Percentiles rank a stretch among this genome's conserved stretches.
Evolutionary conservation across 805 yeast genomes (phyloP).

Genomic region (Starmerella apicola): DNA sequence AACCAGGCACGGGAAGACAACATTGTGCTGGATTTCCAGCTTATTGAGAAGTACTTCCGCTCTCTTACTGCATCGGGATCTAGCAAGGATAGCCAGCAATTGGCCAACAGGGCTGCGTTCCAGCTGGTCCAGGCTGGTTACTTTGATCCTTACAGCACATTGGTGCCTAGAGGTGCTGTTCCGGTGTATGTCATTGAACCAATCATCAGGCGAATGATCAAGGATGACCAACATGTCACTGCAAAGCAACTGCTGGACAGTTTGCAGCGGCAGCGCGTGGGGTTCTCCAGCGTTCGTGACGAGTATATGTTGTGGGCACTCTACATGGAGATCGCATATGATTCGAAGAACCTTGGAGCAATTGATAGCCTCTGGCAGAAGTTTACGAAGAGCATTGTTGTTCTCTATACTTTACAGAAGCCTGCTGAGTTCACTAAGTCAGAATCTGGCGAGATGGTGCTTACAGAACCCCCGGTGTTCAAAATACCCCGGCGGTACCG

Average conservation of each 20-base stretch:
- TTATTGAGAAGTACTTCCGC: constrained; percentile 21
- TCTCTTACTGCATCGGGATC: constrained; percentile 14
- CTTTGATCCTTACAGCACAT: constrained; percentile 21
- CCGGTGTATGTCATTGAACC: constrained; percentile 22
- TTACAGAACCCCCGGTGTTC: constrained; percentile 2
- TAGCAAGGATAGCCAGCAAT: background rate
- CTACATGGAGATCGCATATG: constrained; percentile 12
- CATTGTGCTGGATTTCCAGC: constrained; percentile 17
- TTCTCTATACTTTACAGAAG: constrained; percentile 4
- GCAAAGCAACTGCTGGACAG: constrained; percentile 20
- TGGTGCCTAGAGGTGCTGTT: constrained; percentile 22
- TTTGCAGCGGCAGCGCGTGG: constrained; percentile 4
- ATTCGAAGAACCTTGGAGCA: background rate
- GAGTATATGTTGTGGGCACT: constrained; percentile 12
- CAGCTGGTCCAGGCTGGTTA: constrained; percentile 15
- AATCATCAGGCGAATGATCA: constrained; percentile 18
- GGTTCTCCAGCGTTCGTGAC: background rate
- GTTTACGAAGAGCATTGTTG: constrained; percentile 7
- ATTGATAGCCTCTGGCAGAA: constrained; percentile 13
- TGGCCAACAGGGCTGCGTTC: constrained; percentile 10
- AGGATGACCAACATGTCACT: constrained; percentile 6
- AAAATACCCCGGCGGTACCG: constrained; percentile 15
- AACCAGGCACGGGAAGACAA: constrained; percentile 13
- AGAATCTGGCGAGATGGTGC: background rate
- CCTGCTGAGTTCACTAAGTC: background rate